These are phyloP conservation scores for Evernia prunastri DNA, from an alignment of 495 filamentous ascomycete species.

Conservation along the genomic window DNA sequence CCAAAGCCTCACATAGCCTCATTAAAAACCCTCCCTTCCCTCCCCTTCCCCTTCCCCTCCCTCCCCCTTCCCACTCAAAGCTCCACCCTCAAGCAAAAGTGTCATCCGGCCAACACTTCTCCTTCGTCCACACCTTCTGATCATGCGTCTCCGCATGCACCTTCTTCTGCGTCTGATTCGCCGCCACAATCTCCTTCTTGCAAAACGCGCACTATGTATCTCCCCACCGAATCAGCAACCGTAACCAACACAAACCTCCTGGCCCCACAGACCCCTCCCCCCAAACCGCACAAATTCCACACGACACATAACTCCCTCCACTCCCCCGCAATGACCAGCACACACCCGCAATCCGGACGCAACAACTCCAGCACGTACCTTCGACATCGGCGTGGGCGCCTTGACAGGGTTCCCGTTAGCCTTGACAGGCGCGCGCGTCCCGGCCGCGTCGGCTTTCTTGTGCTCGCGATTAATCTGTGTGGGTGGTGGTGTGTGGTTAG, in stretches of 20 bases:
- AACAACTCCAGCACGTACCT: slow-evolving; percentile 33
- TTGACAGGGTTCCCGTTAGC: slow-evolving; percentile 38
- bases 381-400: slow-evolving; percentile 34
- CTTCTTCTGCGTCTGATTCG: slow-evolving; percentile 33
- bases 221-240: neutral
- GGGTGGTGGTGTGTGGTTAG: neutral
- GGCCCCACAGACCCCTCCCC: neutral
- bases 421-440: slow-evolving; percentile 36
- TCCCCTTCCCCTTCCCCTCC: neutral
- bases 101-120: slow-evolving; percentile 41
- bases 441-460: slow-evolving; percentile 37
- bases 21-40: neutral
- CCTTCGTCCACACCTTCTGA: slow-evolving; percentile 35
- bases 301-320: no score
- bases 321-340: no score
- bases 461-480: slow-evolving; percentile 33
- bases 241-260: no score
- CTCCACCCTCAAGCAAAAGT: neutral
- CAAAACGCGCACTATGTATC: slow-evolving; percentile 30
- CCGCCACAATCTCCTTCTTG: slow-evolving; percentile 36
- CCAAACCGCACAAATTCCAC: no score
- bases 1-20: neutral
- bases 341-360: no score
- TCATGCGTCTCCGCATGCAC: slow-evolving; percentile 36
- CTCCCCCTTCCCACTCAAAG: neutral